phyloP scores from a whole-genome alignment of 2,329 filamentous ascomycete species.

The Epichloe hybrida region DNA sequence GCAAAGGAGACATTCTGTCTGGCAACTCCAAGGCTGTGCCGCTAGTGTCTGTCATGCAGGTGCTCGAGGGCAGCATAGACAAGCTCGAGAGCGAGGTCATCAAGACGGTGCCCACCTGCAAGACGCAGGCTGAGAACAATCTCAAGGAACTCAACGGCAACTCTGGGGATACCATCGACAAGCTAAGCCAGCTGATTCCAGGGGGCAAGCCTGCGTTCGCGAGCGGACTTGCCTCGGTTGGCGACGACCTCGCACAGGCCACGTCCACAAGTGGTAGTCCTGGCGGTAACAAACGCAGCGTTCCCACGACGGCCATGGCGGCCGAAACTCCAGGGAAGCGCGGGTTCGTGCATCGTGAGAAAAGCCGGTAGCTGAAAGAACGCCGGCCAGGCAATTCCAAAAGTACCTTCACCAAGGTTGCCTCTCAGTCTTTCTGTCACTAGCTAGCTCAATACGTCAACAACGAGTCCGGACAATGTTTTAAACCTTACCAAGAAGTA shows the following conservation, averaged over 20 bases:
- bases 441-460: too few species aligned
- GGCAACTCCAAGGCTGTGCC: conserved; percentile 5
- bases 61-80: conserved; percentile 8
- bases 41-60: conserved; percentile 7
- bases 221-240: not conserved
- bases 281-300: too few species aligned
- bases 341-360: too few species aligned
- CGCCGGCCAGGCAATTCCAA: too few species aligned
- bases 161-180: not conserved
- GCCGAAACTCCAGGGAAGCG: too few species aligned
- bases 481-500: too few species aligned
- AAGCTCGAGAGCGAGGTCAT: conserved; percentile 9
- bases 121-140: conserved; percentile 3
- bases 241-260: not conserved
- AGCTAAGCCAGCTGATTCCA: not conserved
- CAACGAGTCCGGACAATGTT: too few species aligned
- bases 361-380: too few species aligned
- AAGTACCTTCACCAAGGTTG: too few species aligned
- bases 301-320: too few species aligned
- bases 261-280: not conserved
- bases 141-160: not conserved
- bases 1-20: conserved; percentile 4
- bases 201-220: not conserved
- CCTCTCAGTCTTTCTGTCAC: too few species aligned
- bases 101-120: conserved; percentile 8